A percentile compares a stretch with the other conserved stretches of the same genome.
These are phyloP conservation scores for Trichaptum fuscoviolaceum DNA, from an alignment of 768 basidiomycete species.

Conservation along the genomic window DNA sequence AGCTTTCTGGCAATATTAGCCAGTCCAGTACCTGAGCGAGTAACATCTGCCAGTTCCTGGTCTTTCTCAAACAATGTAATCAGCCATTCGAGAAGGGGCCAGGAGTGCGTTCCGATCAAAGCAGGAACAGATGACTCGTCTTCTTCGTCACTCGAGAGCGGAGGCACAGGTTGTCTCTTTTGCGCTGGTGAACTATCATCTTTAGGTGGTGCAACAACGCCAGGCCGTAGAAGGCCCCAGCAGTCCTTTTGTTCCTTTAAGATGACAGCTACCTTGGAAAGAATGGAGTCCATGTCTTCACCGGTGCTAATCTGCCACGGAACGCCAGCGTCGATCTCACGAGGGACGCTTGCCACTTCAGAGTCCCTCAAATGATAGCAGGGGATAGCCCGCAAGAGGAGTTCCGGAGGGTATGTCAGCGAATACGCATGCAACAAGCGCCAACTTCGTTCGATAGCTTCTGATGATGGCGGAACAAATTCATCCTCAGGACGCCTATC, in stretches of 20 bases:
- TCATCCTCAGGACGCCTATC: slow-evolving; percentile 20
- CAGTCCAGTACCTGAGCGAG: background rate
- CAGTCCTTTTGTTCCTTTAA: slow-evolving; percentile 18
- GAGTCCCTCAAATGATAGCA: slow-evolving; percentile 27
- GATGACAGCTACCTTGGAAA: slow-evolving; percentile 31
- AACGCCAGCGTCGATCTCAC: background rate
- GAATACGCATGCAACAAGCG: slow-evolving; percentile 51
- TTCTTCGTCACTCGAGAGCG: slow-evolving; percentile 19
- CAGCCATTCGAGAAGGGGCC: slow-evolving; percentile 70
- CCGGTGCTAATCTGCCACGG: slow-evolving; percentile 11
- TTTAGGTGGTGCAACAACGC: slow-evolving; percentile 8
- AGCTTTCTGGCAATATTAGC: background rate
- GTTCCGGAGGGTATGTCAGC: slow-evolving; percentile 49
- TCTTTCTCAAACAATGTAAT: slow-evolving; percentile 65
- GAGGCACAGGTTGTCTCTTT: background rate
- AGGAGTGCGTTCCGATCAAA: slow-evolving; percentile 56
- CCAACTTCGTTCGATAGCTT: slow-evolving; percentile 46
- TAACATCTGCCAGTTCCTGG: slow-evolving; percentile 31
- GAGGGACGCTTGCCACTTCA: background rate
- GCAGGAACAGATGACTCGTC: slow-evolving; percentile 19
- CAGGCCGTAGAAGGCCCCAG: slow-evolving; percentile 17
- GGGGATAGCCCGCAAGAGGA: slow-evolving; percentile 52
- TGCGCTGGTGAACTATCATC: background rate
- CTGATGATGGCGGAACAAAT: slow-evolving; percentile 36
- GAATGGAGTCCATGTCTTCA: slow-evolving; percentile 48